Evolutionary conservation across 164 flowering plant genomes (phyloP).

Genomic region (Nelumbo lutea): DNA sequence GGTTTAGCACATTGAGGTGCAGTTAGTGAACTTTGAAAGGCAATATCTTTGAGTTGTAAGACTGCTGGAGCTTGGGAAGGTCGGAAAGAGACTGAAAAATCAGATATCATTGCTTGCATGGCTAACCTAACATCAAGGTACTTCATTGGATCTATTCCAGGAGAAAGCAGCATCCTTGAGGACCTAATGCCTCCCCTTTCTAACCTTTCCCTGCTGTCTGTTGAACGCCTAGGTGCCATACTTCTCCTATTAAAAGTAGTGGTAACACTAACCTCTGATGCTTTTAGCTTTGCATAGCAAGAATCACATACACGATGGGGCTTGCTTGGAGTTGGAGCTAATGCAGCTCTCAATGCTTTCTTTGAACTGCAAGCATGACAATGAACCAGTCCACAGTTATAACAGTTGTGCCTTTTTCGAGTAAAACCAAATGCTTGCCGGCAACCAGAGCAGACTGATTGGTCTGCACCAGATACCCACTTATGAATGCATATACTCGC

Average conservation of each 20-base stretch:
- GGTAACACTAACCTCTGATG: neutral
- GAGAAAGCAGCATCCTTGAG: neutral
- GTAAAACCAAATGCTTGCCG: constrained; percentile 23
- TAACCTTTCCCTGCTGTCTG: neutral
- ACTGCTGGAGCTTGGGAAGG: neutral
- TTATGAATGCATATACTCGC: constrained; percentile 28
- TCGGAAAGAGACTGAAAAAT: neutral
- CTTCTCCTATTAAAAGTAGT: neutral
- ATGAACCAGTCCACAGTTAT: constrained; percentile 25
- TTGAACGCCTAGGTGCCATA: neutral
- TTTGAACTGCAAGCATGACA: constrained; percentile 30
- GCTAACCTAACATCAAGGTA: neutral
- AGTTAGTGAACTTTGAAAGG: neutral
- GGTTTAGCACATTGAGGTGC: neutral
- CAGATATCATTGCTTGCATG: neutral
- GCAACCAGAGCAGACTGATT: constrained; percentile 26
- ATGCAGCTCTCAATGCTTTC: constrained; percentile 22
- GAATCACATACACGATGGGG: constrained; percentile 27
- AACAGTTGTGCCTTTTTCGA: constrained; percentile 29
- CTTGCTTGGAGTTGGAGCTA: constrained; percentile 25
- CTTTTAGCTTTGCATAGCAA: constrained; percentile 21
- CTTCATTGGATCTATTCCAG: neutral
- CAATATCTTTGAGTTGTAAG: neutral
- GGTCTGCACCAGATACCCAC: constrained; percentile 28
- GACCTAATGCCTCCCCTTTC: neutral